Base-by-base conservation (phyloP, 2,329 filamentous ascomycete species). In the Fusarium sacchari region DNA sequence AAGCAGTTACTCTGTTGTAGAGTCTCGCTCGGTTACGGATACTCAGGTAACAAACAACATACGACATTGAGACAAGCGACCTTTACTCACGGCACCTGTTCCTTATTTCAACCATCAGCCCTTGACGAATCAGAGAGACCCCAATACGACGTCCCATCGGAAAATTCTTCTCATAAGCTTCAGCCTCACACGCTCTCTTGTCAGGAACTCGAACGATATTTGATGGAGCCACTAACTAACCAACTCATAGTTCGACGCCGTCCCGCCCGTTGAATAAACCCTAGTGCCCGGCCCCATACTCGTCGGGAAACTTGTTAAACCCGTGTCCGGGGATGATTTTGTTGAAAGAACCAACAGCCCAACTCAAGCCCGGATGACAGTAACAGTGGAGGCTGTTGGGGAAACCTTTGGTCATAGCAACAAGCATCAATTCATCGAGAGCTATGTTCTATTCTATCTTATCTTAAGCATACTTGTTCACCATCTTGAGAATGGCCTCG, bases 401-500 rank as follows among this genome's bases (percentile, higher is more conserved):
- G 34, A 30, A 36, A 36, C 30, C 4, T 46, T 49, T 46, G 17
- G n/a, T 66, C 37, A 49, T 26, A 34, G 26, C 34, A 42, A 11
- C 11, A 15, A 10, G 10, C 15, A n/a, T 30, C 17, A 20, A 28
- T 42, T 36, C 20, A n/a, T 50, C 42, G 12, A 34, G 10, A 49
- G 24, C 15, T 49, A 15, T 50, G 39, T 42, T 42, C 32, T 44
- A 53, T 36, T 44, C 39, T 60, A 26, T 58, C 30, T 28, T 18
- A 34, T 24, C 30, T 56, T 89, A 78, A 39, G 79, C 73, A 61
- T 83, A 83, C 68, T 80, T 82, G 34, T 74, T 72, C 1, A 85
- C 76, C 81, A 86, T 83, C 72, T 81, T 78, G 39, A 88, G 77
- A 61, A 90, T 77, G 2, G 85, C 84, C 55, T 82, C 80, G 55